Base-by-base conservation (phyloP, 352 stramenopile genomes). In the Pythium utonaiense region DNA sequence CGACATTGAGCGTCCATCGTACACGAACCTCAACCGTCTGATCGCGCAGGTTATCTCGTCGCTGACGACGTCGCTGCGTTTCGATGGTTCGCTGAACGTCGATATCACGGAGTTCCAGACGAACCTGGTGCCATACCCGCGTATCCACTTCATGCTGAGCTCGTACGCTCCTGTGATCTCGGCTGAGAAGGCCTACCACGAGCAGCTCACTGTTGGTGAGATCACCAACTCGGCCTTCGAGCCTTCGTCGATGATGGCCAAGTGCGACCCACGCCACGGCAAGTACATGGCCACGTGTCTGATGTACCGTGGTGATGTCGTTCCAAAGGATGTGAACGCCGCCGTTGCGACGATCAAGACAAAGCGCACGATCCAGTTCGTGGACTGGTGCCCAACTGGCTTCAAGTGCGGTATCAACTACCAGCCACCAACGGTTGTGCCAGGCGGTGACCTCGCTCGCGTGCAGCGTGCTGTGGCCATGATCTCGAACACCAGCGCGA, bases 81-180 rank as follows among this genome's bases (percentile, higher is more conserved):
- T 99, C 77, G 95, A 98, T 67, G 97, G 97, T 64, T 84, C 95
- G 34, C 79, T 99, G 25, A 99, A 99, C 76, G 95, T 99, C 49
- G 97, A 99, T 91, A 83, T 99, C 52, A 99, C 93, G n/a, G 96
- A 99, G 80, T 99, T 99, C 89, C 95, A 99, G 81, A 99, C 96
- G 54, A 99, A 99, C 86, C 74, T 99, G 73, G 97, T 99, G 58
- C 96, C 97, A 31, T 99, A 99, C 85, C 97, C 97, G 49, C 95
- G 96, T 61, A 98, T 99, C 77, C 97, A 99, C 83, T 99, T 99
- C 77, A 98, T 99, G 94, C 83, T 99, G 27, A 98, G 88, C 47
- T 98, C 95, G 44, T 99, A 99, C 71, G 97, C 97, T 36, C 97
- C 97, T 6, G 89, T 99, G 49, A 99, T 99, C 66, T 98, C 93